Evolutionary conservation across 139 green algal genomes (phyloP), one percentile per base, ranked within the genome.

Genomic region (Raphidocelis subcapitata): DNA sequence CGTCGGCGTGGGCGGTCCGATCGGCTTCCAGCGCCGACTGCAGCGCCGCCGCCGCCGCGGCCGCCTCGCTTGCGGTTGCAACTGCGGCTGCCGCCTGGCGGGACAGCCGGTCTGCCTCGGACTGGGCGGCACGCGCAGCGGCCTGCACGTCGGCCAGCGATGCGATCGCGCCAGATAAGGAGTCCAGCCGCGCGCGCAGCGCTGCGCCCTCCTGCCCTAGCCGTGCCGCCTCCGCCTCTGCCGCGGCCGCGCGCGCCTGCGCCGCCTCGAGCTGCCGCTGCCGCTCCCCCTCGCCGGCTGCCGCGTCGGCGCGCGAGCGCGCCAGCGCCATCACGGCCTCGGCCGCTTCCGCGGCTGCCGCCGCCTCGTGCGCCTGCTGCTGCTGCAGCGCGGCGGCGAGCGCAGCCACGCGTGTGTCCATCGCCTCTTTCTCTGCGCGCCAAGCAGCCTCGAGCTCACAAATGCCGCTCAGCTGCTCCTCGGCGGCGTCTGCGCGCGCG

Each of bases 321-420:
- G 8, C 8, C 41, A 49, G 41, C 41, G 8, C 8, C 8, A 12
- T 12, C 41, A 20, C 12, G 8, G 41, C 41, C 41, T 49, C 41
- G 8, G 8, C 41, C 8, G 12, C 8, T 12, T 49, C 41, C 41
- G 10, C 5, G 41, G 8, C 12, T 8, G 37, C n/a, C 26, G 29
- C 41, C 28, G 44, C 24, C 5, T 44, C 35, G 3, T 68, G 46
- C 18, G 55, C 4, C 37, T 68, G 28, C 12, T 70, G 35, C 37
- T 49, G 51, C 41, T 59, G 28, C 10, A 67, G 35, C 0, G 77
- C 76, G 16, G 77, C 65, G 23, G 68, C 35, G 29, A 75, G 49
- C 35, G 73, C 54, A 16, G 57, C 33, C 12, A 66, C 54, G 1
- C 67, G 52, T 0, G 61, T n/a, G 14, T 69, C 59, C 49, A 57